Evolutionary conservation across 2,329 filamentous ascomycete genomes (phyloP).

Genomic region (Fusarium heterosporum): DNA sequence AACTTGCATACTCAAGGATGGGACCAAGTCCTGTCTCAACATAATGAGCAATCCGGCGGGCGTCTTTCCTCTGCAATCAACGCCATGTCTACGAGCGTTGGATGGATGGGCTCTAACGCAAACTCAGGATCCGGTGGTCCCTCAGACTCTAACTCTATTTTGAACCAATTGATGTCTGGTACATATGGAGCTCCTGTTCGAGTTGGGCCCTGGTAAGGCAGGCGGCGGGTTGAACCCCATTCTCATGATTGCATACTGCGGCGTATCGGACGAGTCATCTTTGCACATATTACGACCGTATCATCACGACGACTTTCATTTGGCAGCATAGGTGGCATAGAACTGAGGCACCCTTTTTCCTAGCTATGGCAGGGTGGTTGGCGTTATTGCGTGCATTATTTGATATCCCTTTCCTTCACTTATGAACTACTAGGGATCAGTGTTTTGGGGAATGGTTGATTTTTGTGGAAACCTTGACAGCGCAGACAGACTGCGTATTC

Average conservation of each 20-base stretch:
- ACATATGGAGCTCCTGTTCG: slow-evolving; percentile 70
- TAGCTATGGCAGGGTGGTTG: slow-evolving; percentile 48
- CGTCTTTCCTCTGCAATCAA: slow-evolving; percentile 83
- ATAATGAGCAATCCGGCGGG: slow-evolving; percentile 87
- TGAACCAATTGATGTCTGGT: slow-evolving; percentile 71
- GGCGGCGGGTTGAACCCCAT: slow-evolving; percentile 5
- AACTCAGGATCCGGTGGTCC: slow-evolving; percentile 39
- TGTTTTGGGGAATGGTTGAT: slow-evolving; percentile 23
- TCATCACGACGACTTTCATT: slow-evolving; percentile 50
- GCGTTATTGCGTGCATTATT: slow-evolving; percentile 50
- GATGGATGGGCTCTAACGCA: slow-evolving; percentile 74
- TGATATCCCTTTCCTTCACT: slow-evolving; percentile 49
- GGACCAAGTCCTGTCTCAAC: slow-evolving; percentile 88
- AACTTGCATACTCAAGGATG: slow-evolving; percentile 89
- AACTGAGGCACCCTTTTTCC: slow-evolving; percentile 48
- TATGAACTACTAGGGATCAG: slow-evolving; percentile 40
- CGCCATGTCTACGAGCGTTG: slow-evolving; percentile 78
- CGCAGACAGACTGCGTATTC: slow-evolving; percentile 33
- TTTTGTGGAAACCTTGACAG: slow-evolving; percentile 18
- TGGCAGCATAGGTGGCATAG: slow-evolving; percentile 54
- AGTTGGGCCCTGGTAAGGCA: slow-evolving; percentile 69
- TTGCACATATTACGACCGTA: slow-evolving; percentile 51
- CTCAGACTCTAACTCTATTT: slow-evolving; percentile 66
- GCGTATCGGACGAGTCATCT: slow-evolving; percentile 41
- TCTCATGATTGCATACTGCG: slow-evolving; percentile 44